Base-by-base conservation (phyloP, 495 filamentous ascomycete genomes). In the Xylaria venustula region DNA sequence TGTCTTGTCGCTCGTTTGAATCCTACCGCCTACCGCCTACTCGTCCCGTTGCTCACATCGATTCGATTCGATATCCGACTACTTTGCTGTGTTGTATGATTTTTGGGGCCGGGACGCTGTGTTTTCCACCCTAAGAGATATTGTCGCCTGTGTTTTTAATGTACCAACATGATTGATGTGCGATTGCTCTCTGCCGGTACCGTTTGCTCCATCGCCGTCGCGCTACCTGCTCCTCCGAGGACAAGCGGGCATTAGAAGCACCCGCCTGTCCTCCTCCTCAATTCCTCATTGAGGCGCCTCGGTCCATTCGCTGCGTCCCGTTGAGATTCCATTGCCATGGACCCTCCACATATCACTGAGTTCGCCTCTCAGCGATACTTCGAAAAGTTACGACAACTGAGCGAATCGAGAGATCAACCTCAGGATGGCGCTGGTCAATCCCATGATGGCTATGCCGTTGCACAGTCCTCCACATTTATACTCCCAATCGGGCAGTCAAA, bases 361-460 rank as follows among this genome's bases (percentile, higher is more conserved):
- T 85, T 85, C 74, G 82, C 81, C 51, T 85, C 82, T 47, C 73
- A 77, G 67, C 79, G 79, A 62, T 85, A 80, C 60, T 75, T 82
- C 52, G 73, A 77, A 17, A 85, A 85, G 67, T 67, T 84, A 51
- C 69, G 68, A 30, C 73, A 77, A 58, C 67, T 72, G 15, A 73
- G 64, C 22, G 54, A 71, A 53, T 70, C 68, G 26, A 66, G 57
- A 36, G 60, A 67, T 17, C 73, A 75, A 41, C 58, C 51, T 40
- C 64, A 61, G 14, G 70, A 69, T 60, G 60, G 59, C 34, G 45
- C 61, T 57, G 32, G 48, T 14, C 54, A 64, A 34, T n/a, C 47
- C 8, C 68, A 63, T 23, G 69, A 73, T 42, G 62, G 60, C 37
- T 22, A 60, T 42, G 59, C 53, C 36, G 47, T 58, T 36, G 56